Evolutionary conservation across 139 green algal species (phyloP).

Genomic region (Parachlorella kessleri): DNA sequence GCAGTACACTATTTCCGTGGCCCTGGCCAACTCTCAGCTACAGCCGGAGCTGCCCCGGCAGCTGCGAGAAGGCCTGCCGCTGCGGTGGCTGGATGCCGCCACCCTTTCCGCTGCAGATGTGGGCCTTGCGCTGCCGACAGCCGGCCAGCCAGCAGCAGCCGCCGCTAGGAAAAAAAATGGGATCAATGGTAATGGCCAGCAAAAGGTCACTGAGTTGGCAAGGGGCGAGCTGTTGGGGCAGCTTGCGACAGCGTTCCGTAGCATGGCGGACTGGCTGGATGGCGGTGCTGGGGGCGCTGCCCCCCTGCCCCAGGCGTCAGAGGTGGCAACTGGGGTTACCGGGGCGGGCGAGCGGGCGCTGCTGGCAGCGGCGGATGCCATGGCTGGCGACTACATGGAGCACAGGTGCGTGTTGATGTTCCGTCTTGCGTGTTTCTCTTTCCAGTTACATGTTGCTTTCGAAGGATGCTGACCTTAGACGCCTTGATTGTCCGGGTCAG

Average conservation of each 20-base stretch:
- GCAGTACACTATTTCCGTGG: constrained; percentile 22
- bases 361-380: constrained; percentile 17
- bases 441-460: no score
- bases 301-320: no score
- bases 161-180: no score
- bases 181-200: no score
- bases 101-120: no score
- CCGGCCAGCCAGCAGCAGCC: no score
- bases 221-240: not conserved
- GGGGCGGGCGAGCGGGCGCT: constrained; percentile 8
- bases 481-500: no score
- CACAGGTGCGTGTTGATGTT: not conserved
- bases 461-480: no score
- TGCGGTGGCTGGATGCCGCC: not conserved
- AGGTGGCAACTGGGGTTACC: constrained; percentile 15
- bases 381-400: constrained; percentile 13
- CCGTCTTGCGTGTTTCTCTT: no score
- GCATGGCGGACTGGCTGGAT: constrained; percentile 56
- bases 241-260: constrained; percentile 45
- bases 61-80: constrained; percentile 40
- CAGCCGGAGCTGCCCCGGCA: constrained; percentile 41
- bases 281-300: not conserved
- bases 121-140: no score
- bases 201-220: no score
- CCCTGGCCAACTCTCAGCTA: constrained; percentile 1